Evolutionary conservation across 345 rosid genomes (phyloP).

Genomic region (Eucalyptus paniculata): DNA sequence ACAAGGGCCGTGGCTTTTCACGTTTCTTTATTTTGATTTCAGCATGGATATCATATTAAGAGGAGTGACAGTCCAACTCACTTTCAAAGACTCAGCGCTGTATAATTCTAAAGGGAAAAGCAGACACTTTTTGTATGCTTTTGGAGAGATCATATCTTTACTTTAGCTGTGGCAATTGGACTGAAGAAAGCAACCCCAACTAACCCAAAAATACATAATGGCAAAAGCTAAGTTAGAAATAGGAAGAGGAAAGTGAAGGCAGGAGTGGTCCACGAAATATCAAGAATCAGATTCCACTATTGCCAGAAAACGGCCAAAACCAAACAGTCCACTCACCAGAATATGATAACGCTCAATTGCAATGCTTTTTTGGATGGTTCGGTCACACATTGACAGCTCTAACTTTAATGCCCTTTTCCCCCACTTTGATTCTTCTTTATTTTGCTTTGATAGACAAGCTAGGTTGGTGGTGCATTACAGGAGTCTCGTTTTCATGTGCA

Average conservation of each 20-base stretch:
- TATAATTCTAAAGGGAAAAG: background rate
- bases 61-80: background rate
- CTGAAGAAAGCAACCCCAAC: background rate
- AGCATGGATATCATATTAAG: background rate
- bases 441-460: background rate
- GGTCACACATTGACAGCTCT: background rate
- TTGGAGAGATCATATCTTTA: background rate
- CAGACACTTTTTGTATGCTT: background rate
- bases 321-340: background rate
- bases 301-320: background rate
- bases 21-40: background rate
- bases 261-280: background rate
- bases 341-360: background rate
- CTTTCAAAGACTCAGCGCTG: background rate
- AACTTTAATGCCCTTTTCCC: background rate
- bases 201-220: background rate
- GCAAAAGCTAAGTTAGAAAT: background rate
- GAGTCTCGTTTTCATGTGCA: background rate
- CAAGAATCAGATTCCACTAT: background rate
- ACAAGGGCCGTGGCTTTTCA: background rate
- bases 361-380: background rate
- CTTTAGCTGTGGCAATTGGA: background rate
- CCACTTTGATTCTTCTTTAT: background rate
- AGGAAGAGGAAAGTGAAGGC: background rate
- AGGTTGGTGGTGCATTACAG: background rate